These are phyloP conservation scores for Hyphopichia khmerensis DNA, from an alignment of 1,139 yeast genomes.

Conservation along the genomic window DNA sequence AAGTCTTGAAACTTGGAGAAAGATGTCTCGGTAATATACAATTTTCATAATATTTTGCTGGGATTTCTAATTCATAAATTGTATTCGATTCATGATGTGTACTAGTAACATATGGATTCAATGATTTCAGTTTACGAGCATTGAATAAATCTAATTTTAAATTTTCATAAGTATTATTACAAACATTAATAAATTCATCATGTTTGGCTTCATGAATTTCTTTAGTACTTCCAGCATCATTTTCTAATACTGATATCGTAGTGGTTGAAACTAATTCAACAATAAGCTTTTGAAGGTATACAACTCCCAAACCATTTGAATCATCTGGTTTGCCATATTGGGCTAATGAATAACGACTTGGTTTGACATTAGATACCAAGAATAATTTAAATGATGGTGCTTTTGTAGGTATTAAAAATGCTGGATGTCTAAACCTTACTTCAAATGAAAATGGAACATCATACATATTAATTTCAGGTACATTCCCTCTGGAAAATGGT, in stretches of 20 bases:
- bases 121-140: slow-evolving; percentile 25
- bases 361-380: slow-evolving; percentile 34
- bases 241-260: slow-evolving; percentile 34
- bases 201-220: slow-evolving; percentile 32
- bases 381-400: slow-evolving; percentile 41
- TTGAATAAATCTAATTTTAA: slow-evolving; percentile 42
- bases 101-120: slow-evolving; percentile 23
- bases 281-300: slow-evolving; percentile 39
- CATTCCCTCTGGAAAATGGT: slow-evolving; percentile 6
- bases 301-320: slow-evolving; percentile 48
- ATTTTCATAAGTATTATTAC: slow-evolving; percentile 34
- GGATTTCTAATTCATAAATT: slow-evolving; percentile 47
- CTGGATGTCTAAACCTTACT: slow-evolving; percentile 46
- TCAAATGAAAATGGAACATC: slow-evolving; percentile 49
- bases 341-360: slow-evolving; percentile 34
- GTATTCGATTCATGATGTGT: slow-evolving; percentile 8
- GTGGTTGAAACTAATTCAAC: slow-evolving; percentile 37
- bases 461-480: slow-evolving; percentile 29
- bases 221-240: slow-evolving; percentile 18
- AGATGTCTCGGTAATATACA: slow-evolving; percentile 49
- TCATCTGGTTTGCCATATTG: slow-evolving; percentile 39
- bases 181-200: slow-evolving; percentile 26
- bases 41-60: slow-evolving; percentile 35
- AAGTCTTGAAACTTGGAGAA: slow-evolving; percentile 56
- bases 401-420: slow-evolving; percentile 42